Evolutionary conservation across 2,329 filamentous ascomycete genomes (phyloP).

Genomic region (Neoascochyta sp.): DNA sequence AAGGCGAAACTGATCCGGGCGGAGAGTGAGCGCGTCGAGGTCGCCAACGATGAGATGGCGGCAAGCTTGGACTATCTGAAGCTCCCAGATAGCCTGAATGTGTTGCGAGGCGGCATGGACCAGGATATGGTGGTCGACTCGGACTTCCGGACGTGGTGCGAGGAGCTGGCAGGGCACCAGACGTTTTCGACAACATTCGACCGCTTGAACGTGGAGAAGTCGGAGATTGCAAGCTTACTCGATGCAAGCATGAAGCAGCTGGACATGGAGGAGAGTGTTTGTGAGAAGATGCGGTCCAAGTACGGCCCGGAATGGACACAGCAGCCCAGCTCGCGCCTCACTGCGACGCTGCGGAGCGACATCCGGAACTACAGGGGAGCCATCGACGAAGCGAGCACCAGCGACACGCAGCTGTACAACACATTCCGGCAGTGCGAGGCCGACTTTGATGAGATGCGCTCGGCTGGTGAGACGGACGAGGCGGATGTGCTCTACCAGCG

Average conservation of each 20-base stretch:
- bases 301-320: conserved; percentile 96
- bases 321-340: conserved; percentile 87
- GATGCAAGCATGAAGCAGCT: conserved; percentile 82
- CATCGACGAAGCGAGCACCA: conserved; percentile 81
- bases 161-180: conserved; percentile 83
- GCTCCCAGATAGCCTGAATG: conserved; percentile 80
- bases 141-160: conserved; percentile 91
- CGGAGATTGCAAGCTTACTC: conserved; percentile 66
- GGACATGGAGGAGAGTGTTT: conserved; percentile 96
- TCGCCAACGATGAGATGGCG: conserved; percentile 91
- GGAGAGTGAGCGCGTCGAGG: conserved; percentile 89
- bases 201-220: conserved; percentile 71
- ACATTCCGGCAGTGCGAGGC: conserved; percentile 82
- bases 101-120: conserved; percentile 88
- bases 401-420: conserved; percentile 76
- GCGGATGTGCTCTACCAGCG: conserved; percentile 85
- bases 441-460: conserved; percentile 94
- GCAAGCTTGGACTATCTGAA: conserved; percentile 92
- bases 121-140: conserved; percentile 84
- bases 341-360: conserved; percentile 80
- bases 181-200: conserved; percentile 77
- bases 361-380: conserved; percentile 85
- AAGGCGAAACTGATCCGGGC: conserved; percentile 93
- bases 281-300: conserved; percentile 98
- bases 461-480: conserved; percentile 80